phyloP scores from a whole-genome alignment of 495 filamentous ascomycete genomes.

The Aspergillus conjunctus region DNA sequence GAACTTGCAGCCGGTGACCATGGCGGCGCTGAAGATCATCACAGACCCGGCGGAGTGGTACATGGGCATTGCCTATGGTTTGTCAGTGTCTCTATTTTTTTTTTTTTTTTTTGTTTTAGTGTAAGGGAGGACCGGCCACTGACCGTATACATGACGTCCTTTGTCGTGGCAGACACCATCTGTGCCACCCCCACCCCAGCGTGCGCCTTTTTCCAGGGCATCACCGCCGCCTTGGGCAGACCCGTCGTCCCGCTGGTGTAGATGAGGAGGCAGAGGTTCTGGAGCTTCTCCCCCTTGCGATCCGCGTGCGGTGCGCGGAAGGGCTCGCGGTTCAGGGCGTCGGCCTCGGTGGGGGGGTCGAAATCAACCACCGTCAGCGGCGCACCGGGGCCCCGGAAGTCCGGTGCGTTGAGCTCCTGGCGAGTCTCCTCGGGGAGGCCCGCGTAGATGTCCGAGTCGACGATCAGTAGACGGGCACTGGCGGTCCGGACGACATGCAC shows the following conservation, averaged over 20 bases:
- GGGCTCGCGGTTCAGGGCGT: not conserved
- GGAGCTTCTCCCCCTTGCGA: not conserved
- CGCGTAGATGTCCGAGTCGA: not conserved
- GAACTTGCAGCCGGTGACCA: constrained; percentile 2
- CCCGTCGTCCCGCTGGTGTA: constrained; percentile 14
- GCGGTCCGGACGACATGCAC: not conserved
- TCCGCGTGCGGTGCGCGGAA: not conserved
- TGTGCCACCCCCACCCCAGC: not conserved
- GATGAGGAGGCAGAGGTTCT: not conserved
- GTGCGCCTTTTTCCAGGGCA: constrained; percentile 1
- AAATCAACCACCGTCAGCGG: not conserved
- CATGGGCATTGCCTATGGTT: not conserved
- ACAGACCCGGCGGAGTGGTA: constrained; percentile 1
- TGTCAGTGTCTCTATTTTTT: not conserved
- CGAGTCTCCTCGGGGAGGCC: not conserved
- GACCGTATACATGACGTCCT: not conserved
- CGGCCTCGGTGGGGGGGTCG: not conserved
- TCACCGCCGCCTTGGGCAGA: constrained; percentile 6
- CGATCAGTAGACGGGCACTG: not conserved
- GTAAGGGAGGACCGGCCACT: not conserved
- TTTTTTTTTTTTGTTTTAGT: no score
- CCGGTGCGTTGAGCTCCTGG: not conserved
- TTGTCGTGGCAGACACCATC: not conserved
- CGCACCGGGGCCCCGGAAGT: not conserved
- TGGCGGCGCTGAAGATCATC: constrained; percentile 4